phyloP scores from a whole-genome alignment of 2,329 filamentous ascomycete genomes.

The Calonectria hongkongensis region DNA sequence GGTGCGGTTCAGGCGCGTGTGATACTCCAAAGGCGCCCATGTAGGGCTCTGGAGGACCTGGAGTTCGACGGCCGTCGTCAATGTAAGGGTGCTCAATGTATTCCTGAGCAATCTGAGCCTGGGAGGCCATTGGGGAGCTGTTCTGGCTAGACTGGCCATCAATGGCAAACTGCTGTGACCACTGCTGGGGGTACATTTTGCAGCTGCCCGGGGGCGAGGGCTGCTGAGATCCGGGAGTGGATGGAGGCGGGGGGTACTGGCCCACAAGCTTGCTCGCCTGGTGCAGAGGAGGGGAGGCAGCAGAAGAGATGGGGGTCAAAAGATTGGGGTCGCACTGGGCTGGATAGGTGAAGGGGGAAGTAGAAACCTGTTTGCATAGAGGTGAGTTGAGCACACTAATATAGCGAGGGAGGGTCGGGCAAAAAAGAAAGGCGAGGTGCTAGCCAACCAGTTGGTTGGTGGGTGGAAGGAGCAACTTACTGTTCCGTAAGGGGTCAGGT shows the following conservation, averaged over 20 bases:
- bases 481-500: conserved; percentile 56
- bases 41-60: conserved; percentile 61
- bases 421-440: conserved; percentile 12
- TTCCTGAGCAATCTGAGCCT: conserved; percentile 59
- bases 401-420: background rate
- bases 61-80: conserved; percentile 62
- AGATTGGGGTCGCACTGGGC: conserved; percentile 65
- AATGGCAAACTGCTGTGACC: conserved; percentile 62
- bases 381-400: conserved; percentile 33
- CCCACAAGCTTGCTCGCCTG: conserved; percentile 65
- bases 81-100: conserved; percentile 62
- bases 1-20: conserved; percentile 53
- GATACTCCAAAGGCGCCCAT: conserved; percentile 62
- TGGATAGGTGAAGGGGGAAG: conserved; percentile 59
- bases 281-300: conserved; percentile 68
- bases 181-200: conserved; percentile 67
- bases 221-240: conserved; percentile 63
- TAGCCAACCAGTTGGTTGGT: background rate
- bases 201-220: conserved; percentile 69
- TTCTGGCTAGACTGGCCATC: conserved; percentile 64
- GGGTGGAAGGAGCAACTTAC: conserved; percentile 52
- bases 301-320: conserved; percentile 71
- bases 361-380: conserved; percentile 47
- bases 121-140: conserved; percentile 67
- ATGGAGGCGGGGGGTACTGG: conserved; percentile 63